Percentiles rank a stretch among this genome's conserved stretches.
Conservation (phyloP, 2,329 filamentous ascomycete genomes). For the Coniochaeta ligniaria region DNA sequence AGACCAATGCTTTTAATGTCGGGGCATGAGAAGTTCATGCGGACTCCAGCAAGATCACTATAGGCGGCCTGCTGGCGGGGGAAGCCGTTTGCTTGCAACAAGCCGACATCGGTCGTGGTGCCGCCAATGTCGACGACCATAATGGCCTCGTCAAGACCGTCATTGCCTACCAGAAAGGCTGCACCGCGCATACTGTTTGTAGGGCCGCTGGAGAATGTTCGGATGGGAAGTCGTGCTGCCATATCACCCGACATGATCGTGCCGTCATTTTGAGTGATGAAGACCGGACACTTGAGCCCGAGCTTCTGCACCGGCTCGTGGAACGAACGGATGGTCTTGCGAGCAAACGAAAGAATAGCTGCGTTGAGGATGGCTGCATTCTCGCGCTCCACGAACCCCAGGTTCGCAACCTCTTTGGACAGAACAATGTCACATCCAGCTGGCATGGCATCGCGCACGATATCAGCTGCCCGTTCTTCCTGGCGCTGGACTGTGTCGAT, state of each 20-base stretch:
- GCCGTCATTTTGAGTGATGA: conserved; percentile 58
- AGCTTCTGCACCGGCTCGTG: conserved; percentile 41
- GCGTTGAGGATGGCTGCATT: conserved; percentile 61
- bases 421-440: conserved; percentile 35
- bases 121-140: conserved; percentile 63
- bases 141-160: conserved; percentile 25
- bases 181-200: conserved; percentile 59
- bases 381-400: conserved; percentile 53
- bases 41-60: conserved; percentile 53
- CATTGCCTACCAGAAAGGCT: conserved; percentile 45
- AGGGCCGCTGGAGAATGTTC: conserved; percentile 55
- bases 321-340: conserved; percentile 49
- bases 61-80: conserved; percentile 57
- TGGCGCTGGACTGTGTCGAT: conserved; percentile 41
- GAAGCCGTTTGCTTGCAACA: conserved; percentile 54
- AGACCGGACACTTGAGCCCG: conserved; percentile 45
- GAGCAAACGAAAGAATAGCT: conserved; percentile 50
- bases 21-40: conserved; percentile 53
- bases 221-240: conserved; percentile 49
- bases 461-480: conserved; percentile 37
- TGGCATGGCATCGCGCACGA: conserved; percentile 30
- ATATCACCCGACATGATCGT: conserved; percentile 47
- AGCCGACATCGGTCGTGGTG: conserved; percentile 58
- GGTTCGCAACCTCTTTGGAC: conserved; percentile 44
- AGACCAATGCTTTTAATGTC: conserved; percentile 54